Evolutionary conservation across 805 yeast genomes (phyloP), one percentile per base, ranked within the genome.

Genomic region (Candida tibetensis): DNA sequence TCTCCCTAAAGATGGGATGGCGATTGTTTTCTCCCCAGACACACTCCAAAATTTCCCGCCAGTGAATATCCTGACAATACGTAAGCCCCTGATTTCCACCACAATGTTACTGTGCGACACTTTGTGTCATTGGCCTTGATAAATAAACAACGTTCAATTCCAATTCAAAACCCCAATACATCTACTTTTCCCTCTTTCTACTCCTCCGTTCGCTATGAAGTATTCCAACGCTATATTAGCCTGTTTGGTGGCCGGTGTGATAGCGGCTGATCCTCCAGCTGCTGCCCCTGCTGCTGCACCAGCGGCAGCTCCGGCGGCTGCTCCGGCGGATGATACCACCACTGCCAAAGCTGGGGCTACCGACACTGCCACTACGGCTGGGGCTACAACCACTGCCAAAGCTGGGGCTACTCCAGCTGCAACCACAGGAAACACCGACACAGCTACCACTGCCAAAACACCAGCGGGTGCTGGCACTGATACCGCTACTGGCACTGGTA

Each of bases 401-500:
- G 35, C 55, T 10, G 40, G 52, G 4, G 46, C 55, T 4, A 39
- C 53, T 5, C 40, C 56, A 10, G 39, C 56, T 9, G 45, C 41
- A 14, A 45, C 43, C 14, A 41, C 52, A 4, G 39, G 51, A 3
- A 42, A 53, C 3, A 38, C 55, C 9, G 39, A 53, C 7, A 37
- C 55, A 6, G 43, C 52, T 12, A 42, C 54, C 12, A 41, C 47
- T 12, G 45, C 49, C 17, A 45, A 49, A 15, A 40, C 47, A 5
- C 36, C 52, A 9, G 33, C 48, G 18, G 30, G 46, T 1, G 32
- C 47, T 2, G 37, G 50, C 8, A 42, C 53, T 2, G 45, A 52
- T 8, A 38, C 46, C 3, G 27, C 39, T 2, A 32, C 42, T 6
- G 48, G 49, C 9, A 36, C 52, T 2, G 43, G 39, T 5, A 42